phyloP scores from a whole-genome alignment of 106 monocot species.

The Acorus gramineus region DNA sequence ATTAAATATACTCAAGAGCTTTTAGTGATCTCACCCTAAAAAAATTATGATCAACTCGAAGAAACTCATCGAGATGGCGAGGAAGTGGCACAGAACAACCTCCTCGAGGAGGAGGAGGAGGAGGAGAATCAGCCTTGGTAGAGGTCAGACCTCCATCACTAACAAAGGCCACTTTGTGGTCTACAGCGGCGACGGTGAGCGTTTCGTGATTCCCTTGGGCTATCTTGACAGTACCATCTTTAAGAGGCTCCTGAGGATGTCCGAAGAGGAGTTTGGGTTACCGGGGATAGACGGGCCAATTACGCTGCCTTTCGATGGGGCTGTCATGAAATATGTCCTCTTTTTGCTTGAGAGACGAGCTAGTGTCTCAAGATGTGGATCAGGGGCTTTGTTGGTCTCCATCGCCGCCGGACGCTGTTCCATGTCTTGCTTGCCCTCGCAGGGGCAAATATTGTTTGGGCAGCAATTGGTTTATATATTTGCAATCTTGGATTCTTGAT shows the following conservation, averaged over 20 bases:
- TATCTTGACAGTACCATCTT: constrained; percentile 16
- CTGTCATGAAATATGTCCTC: constrained; percentile 1
- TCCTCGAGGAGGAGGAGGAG: background rate
- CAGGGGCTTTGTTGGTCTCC: background rate
- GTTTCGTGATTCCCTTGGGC: constrained; percentile 6
- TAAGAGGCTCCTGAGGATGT: constrained; percentile 7
- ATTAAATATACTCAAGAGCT: background rate
- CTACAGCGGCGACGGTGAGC: constrained; percentile 10
- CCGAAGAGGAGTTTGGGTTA: constrained; percentile 14
- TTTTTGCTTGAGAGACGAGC: background rate
- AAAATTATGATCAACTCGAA: constrained; percentile 12
- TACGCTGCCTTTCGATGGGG: constrained; percentile 7
- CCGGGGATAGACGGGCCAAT: constrained; percentile 5
- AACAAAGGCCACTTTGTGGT: constrained; percentile 10
- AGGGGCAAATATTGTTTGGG: too few relatives aligned
- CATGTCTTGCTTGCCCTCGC: background rate
- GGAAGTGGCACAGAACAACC: constrained; percentile 5
- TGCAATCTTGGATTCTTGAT: too few relatives aligned
- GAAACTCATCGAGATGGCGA: constrained; percentile 14
- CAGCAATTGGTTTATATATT: too few relatives aligned
- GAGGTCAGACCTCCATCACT: background rate
- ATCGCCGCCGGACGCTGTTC: constrained; percentile 1
- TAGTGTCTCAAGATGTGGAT: constrained; percentile 2
- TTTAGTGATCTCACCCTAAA: background rate
- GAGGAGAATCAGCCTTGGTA: background rate